Base-by-base conservation (phyloP, 495 filamentous ascomycete genomes). In the Hyaloscypha variabilis region DNA sequence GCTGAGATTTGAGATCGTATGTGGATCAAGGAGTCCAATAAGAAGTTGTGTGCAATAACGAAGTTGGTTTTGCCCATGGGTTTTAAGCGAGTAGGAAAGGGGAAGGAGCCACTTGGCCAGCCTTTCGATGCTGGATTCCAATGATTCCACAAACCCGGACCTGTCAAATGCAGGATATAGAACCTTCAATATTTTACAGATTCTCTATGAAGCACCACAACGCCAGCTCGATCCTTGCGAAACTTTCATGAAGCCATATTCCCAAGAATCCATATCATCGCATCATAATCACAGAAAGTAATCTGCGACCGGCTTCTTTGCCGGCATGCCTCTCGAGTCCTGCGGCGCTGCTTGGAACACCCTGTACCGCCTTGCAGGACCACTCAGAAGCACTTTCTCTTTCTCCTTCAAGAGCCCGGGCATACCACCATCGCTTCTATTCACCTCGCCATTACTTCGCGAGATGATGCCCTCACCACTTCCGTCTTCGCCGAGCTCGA, bases 281-380 rank as follows among this genome's bases (percentile, higher is more conserved):
- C n/a, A 25, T 56, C 31, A 28, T 46, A 24, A 54, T 28, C 34
- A 66, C 55, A 66, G 36, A 36, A 66, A 66, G 52, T 66, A 66
- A 39, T 54, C 56, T 3, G 42, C 56, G 24, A 65, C n/a, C 17
- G 36, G 95, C 79, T 98, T 98, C 84, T 99, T 99, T 51, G 95
- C 95, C 72, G 95, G 95, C 95, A 99, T 97, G 14, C 95, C 95
- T 76, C 96, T 87, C 49, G 90, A 90, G 77, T 98, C 95, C 81
- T 99, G 95, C 69, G 95, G 92, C 68, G 95, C 95, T 1, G 96
- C 96, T 72, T 97, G 93, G 77, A 98, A 99, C 11, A 99, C 95
- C 53, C 95, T 80, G 79, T 99, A 99, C 72, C 95, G 81, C 76
- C 95, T 86, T 30, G 93, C 95, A 11, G 95, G 95, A 28, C 93